Conservation (phyloP, 345 rosid genomes). For the Anastatica hierochuntica region DNA sequence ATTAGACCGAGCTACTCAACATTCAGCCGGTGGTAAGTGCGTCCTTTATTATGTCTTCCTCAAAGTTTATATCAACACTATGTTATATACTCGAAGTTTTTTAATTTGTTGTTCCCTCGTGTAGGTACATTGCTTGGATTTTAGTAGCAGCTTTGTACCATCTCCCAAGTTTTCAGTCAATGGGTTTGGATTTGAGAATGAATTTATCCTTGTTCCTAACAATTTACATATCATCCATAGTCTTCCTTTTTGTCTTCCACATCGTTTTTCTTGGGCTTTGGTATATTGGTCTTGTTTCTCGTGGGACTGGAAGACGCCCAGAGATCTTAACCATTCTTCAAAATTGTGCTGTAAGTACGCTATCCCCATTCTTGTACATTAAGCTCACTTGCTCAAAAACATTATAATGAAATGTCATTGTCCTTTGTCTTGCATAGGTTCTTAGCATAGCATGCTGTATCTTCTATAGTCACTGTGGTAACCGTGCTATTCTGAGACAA, state of each 20-base stretch:
- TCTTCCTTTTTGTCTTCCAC: slow-evolving; percentile 82
- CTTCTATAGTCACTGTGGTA: slow-evolving; percentile 91
- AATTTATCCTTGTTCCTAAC: slow-evolving; percentile 83
- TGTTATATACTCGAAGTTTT: too few species aligned
- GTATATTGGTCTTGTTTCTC: slow-evolving; percentile 81
- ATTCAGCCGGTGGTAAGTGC: slow-evolving; percentile 84
- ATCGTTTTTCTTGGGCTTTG: slow-evolving; percentile 71
- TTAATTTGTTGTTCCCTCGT: too few species aligned
- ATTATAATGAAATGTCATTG: neutral
- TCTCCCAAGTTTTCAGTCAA: slow-evolving; percentile 64
- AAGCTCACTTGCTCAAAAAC: neutral
- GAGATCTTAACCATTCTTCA: slow-evolving; percentile 72
- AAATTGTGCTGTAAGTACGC: slow-evolving; percentile 65
- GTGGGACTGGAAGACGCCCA: slow-evolving; percentile 81
- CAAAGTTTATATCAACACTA: too few species aligned
- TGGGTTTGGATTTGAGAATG: slow-evolving; percentile 20
- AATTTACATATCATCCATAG: slow-evolving; percentile 61
- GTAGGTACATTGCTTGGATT: slow-evolving; percentile 92
- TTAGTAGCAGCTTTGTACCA: slow-evolving; percentile 52
- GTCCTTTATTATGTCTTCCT: neutral
- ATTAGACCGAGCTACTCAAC: slow-evolving; percentile 81
- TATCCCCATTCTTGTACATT: too few species aligned
- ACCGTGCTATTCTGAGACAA: slow-evolving; percentile 55
- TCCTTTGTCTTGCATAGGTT: slow-evolving; percentile 41
- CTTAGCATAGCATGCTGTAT: slow-evolving; percentile 88